Base-by-base conservation (phyloP, 140 eudicot genomes). In the Stevia rebaudiana region DNA sequence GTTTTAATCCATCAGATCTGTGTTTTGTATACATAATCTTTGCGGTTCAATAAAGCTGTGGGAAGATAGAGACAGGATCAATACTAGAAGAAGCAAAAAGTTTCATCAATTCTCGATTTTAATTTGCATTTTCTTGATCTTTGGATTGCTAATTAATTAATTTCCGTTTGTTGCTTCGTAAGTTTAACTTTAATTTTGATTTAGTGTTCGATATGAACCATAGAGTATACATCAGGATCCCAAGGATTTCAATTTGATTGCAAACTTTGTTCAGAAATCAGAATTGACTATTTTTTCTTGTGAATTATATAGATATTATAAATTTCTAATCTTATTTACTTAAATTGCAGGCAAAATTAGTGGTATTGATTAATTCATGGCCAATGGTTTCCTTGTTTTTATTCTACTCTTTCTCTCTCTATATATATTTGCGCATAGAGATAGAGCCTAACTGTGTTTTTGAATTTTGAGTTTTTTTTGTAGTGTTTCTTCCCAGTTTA, bases 1-100 rank as follows among this genome's bases (percentile, higher is more conserved):
- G 52, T 39, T 18, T 41, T 50, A 53, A 48, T 59, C 37, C 8
- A 49, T 28, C 16, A 10, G 63, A 35, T 39, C 37, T 50, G 56
- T 60, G 78, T 9, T 24, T 25, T 25, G 21, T 65, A 44, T 65
- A 46, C 40, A 40, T 12, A 33, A 48, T 65, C 63, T 68, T 44
- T 62, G 85, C 87, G 73, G 95, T 86, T 86, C 90, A 86, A 86
- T 76, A 81, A 86, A 86, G 85, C 90, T 68, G 90, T 86, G 95
- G 95, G 95, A 83, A 74, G 95, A 83, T 75, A 80, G 81, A 71
- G 51, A 46, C 41, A 78, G 74, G 63, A 57, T 65, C 87, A 86
- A 51, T 4, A 31, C 42, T 40, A 17, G 35, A 30, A 46, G 60
- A 53, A 74, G 52, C 18, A 19, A 43, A 50, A 23, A 10, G 13